Evolutionary conservation across 23 red algal genomes (phyloP).

Genomic region (Gracilaria gracilis): DNA sequence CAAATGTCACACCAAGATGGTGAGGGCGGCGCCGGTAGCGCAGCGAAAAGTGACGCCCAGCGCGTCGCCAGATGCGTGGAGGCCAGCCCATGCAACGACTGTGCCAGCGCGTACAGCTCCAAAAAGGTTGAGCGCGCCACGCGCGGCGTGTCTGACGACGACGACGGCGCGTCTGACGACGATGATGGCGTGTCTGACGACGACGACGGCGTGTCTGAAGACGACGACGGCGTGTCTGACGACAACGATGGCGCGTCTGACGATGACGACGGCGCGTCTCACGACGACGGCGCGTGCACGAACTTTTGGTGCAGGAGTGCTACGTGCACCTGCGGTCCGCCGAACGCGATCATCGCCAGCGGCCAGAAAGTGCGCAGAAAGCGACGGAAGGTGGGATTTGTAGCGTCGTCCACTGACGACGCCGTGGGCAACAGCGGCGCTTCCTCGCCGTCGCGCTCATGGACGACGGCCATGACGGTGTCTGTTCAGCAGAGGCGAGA

Average conservation of each 20-base stretch:
- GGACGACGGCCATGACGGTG: not conserved
- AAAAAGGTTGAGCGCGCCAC: conserved; percentile 70
- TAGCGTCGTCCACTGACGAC: not conserved
- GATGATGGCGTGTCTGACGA: no score
- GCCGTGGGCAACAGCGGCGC: not conserved
- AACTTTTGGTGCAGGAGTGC: conserved; percentile 63
- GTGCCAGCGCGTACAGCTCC: conserved; percentile 71
- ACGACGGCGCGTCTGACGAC: no score
- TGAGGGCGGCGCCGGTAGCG: conserved; percentile 44
- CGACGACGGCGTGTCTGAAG: no score
- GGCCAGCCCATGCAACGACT: conserved; percentile 66
- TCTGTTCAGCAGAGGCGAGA: no score
- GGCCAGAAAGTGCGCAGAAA: conserved; percentile 59
- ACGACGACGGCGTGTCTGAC: no score
- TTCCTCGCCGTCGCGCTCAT: not conserved
- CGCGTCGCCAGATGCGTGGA: conserved; percentile 77
- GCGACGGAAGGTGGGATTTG: conserved; percentile 30
- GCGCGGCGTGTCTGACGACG: not conserved
- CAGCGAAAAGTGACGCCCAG: conserved; percentile 66
- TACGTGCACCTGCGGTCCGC: conserved; percentile 81
- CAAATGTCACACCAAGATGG: conserved; percentile 64
- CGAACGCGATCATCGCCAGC: conserved; percentile 65
- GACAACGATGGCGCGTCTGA: no score
- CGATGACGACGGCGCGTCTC: no score
- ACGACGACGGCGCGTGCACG: not conserved